phyloP scores from a whole-genome alignment of 1,139 yeast genomes.

The Pichia kudriavzevii region DNA sequence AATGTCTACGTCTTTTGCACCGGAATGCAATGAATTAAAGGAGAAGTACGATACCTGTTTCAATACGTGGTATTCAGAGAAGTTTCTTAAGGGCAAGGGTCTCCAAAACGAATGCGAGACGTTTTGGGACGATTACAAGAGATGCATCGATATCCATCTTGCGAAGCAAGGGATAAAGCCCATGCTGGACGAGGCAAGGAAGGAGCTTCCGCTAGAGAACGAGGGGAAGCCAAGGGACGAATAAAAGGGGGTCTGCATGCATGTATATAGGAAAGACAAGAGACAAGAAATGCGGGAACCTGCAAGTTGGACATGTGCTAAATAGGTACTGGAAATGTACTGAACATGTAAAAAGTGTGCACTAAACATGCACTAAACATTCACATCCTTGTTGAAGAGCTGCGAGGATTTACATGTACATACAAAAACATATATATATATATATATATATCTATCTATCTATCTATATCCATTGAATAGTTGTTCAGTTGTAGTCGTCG shows the following conservation, averaged over 20 bases:
- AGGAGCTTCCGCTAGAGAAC: conserved; percentile 80
- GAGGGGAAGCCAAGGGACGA: conserved; percentile 47
- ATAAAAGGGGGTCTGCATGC: too few species aligned
- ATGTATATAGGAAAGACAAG: too few species aligned
- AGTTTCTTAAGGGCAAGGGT: conserved; percentile 61
- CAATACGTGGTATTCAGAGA: conserved; percentile 93
- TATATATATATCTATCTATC: too few species aligned
- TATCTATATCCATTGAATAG: not conserved
- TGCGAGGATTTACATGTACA: too few species aligned
- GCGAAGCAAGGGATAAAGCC: conserved; percentile 67
- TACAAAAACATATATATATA: too few species aligned
- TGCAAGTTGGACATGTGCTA: too few species aligned
- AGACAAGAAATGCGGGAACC: too few species aligned
- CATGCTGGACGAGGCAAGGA: conserved; percentile 85
- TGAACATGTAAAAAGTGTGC: too few species aligned
- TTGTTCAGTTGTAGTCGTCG: conserved; percentile 20
- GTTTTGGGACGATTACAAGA: conserved; percentile 79
- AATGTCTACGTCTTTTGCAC: conserved; percentile 93
- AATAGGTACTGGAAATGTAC: too few species aligned
- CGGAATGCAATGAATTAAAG: conserved; percentile 88
- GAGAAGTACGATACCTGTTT: conserved; percentile 86
- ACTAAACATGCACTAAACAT: too few species aligned
- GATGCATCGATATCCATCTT: conserved; percentile 72
- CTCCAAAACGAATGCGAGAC: conserved; percentile 82
- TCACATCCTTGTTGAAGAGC: too few species aligned